Conservation (phyloP, 495 filamentous ascomycete genomes). For the Tuber indicum region DNA sequence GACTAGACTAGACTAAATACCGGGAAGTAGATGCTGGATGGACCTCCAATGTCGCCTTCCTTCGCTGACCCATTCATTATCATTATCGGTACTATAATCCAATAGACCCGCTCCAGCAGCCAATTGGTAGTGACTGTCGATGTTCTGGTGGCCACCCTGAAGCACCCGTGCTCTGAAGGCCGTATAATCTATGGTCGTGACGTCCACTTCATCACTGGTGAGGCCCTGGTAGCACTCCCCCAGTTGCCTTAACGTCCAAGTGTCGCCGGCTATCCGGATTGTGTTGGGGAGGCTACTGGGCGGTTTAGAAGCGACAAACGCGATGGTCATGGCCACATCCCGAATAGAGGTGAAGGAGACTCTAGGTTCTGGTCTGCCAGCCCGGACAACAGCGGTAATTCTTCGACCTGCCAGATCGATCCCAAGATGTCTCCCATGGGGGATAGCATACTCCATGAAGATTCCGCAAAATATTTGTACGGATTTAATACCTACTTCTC, state of each 20-base stretch:
- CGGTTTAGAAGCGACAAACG: constrained; percentile 20
- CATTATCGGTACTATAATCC: constrained; percentile 25
- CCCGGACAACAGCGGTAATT: constrained; percentile 26
- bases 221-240: constrained; percentile 26
- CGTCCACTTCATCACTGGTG: constrained; percentile 18
- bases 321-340: constrained; percentile 31
- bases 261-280: constrained; percentile 31
- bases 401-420: constrained; percentile 28
- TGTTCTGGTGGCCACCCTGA: constrained; percentile 14
- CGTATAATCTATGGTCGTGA: constrained; percentile 16
- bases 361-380: constrained; percentile 26
- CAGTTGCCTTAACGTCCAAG: constrained; percentile 27
- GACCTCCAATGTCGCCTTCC: constrained; percentile 32
- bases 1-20: constrained; percentile 30
- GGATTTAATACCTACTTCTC: constrained; percentile 24
- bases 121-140: constrained; percentile 23
- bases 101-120: constrained; percentile 33
- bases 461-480: constrained; percentile 35
- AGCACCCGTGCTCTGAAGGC: constrained; percentile 22
- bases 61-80: constrained; percentile 21
- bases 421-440: constrained; percentile 25
- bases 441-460: constrained; percentile 31
- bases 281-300: constrained; percentile 26
- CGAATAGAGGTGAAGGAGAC: constrained; percentile 30
- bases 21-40: constrained; percentile 30